Percentiles rank a stretch among this genome's conserved stretches.
These are phyloP conservation scores for Aspergillus fischeri DNA, from an alignment of 2,329 filamentous ascomycete genomes.

Conservation along the genomic window DNA sequence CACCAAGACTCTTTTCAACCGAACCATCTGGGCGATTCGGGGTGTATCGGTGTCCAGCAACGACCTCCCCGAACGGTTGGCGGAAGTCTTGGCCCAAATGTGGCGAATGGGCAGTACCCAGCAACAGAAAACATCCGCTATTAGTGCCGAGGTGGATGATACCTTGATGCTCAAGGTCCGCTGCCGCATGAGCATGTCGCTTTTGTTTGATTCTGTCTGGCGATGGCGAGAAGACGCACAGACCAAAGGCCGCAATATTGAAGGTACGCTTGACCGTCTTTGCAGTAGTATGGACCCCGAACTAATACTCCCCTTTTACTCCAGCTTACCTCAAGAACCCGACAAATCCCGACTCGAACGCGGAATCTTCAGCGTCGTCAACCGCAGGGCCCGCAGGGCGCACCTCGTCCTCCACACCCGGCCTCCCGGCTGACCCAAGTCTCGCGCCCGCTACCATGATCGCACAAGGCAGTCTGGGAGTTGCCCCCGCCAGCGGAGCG, in stretches of 20 bases:
- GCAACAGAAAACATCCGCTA: constrained; percentile 22
- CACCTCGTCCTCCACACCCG: constrained; percentile 31
- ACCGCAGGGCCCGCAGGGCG: constrained; percentile 43
- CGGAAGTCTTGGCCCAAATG: constrained; percentile 62
- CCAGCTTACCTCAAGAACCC: constrained; percentile 72
- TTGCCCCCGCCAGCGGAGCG: constrained; percentile 23
- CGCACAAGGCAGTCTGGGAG: constrained; percentile 27
- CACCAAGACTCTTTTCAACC: constrained; percentile 54
- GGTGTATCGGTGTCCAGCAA: constrained; percentile 59
- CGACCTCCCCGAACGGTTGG: constrained; percentile 60
- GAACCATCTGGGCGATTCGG: constrained; percentile 56
- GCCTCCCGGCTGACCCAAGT: constrained; percentile 42
- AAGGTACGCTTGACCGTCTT: constrained; percentile 54
- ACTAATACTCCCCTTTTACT: background rate
- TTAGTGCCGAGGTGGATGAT: constrained; percentile 35
- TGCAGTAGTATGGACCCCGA: background rate
- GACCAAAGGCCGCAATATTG: constrained; percentile 65
- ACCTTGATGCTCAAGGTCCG: constrained; percentile 60
- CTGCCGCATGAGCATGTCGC: constrained; percentile 63
- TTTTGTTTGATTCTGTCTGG: constrained; percentile 65
- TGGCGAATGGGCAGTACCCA: constrained; percentile 51
- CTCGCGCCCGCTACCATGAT: constrained; percentile 37
- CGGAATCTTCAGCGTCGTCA: constrained; percentile 67
- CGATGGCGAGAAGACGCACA: constrained; percentile 64
- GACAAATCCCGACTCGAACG: constrained; percentile 75